These are phyloP conservation scores for Chamaenerion angustifolium DNA, from an alignment of 345 rosid genomes.

Conservation along the genomic window DNA sequence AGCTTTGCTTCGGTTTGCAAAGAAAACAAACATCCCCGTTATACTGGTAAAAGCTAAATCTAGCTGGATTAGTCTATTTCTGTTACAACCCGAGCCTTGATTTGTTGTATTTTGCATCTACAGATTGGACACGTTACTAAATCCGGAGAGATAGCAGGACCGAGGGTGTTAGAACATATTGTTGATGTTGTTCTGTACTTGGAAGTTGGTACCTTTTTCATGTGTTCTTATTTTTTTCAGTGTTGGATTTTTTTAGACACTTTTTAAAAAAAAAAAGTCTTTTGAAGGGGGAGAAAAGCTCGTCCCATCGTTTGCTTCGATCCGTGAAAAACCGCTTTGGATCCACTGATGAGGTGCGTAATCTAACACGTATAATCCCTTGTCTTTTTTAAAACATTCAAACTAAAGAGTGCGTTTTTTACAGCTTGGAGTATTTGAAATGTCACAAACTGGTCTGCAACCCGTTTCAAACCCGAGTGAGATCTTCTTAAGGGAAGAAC, in stretches of 20 bases:
- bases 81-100: too few relatives aligned
- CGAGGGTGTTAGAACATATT: constrained; percentile 94
- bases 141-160: constrained; percentile 93
- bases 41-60: constrained; percentile 39
- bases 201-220: constrained; percentile 54
- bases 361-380: neutral
- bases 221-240: constrained; percentile 4
- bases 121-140: constrained; percentile 92
- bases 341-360: constrained; percentile 70
- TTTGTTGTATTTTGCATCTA: neutral
- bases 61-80: too few relatives aligned
- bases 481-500: constrained; percentile 62
- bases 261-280: too few relatives aligned
- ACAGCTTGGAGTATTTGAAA: constrained; percentile 92
- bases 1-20: constrained; percentile 77
- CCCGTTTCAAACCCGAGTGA: constrained; percentile 69
- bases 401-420: neutral
- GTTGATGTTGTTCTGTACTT: constrained; percentile 89
- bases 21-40: constrained; percentile 68
- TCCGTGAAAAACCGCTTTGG: constrained; percentile 93
- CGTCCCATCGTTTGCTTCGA: constrained; percentile 81
- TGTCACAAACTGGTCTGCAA: constrained; percentile 65
- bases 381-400: neutral
- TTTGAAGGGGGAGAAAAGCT: constrained; percentile 70
- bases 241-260: constrained; percentile 1